Evolutionary conservation across 2,329 filamentous ascomycete genomes (phyloP).

Genomic region (Ophiocordyceps camponoti-rufipedis): DNA sequence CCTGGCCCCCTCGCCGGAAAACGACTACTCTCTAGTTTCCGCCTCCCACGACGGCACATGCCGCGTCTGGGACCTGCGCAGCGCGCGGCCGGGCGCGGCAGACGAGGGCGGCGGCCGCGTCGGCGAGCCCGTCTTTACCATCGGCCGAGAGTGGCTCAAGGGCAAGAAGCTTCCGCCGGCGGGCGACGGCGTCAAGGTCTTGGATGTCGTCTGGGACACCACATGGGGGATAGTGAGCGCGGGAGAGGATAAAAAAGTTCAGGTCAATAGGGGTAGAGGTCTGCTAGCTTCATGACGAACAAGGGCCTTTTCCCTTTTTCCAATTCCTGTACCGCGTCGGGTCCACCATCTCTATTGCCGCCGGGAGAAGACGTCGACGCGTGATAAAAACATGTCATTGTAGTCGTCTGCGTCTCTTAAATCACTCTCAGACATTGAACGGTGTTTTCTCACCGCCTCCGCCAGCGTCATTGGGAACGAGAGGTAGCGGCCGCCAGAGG

Average conservation of each 20-base stretch:
- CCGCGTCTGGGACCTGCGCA: conserved; percentile 82
- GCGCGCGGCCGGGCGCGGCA: conserved; percentile 38
- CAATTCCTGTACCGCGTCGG: too few relatives aligned
- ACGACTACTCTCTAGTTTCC: conserved; percentile 68
- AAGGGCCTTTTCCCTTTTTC: not conserved
- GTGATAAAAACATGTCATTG: too few relatives aligned
- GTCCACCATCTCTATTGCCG: too few relatives aligned
- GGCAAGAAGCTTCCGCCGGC: conserved; percentile 45
- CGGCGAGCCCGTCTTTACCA: conserved; percentile 55
- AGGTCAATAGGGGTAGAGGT: conserved; percentile 60
- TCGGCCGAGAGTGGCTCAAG: conserved; percentile 56
- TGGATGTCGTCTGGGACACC: conserved; percentile 72
- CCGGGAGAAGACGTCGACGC: too few relatives aligned
- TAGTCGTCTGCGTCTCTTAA: too few relatives aligned
- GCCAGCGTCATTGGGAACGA: too few relatives aligned
- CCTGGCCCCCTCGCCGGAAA: conserved; percentile 35
- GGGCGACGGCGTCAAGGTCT: conserved; percentile 79
- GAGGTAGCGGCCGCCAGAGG: too few relatives aligned
- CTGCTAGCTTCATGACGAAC: conserved; percentile 19
- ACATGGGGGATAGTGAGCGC: conserved; percentile 77
- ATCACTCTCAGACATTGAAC: too few relatives aligned
- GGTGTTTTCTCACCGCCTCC: too few relatives aligned
- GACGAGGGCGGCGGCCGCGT: conserved; percentile 45
- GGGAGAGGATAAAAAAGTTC: conserved; percentile 86
- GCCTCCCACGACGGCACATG: conserved; percentile 88